These are phyloP conservation scores for Agaricus blazei DNA, from an alignment of 768 basidiomycete genomes.

Conservation along the genomic window DNA sequence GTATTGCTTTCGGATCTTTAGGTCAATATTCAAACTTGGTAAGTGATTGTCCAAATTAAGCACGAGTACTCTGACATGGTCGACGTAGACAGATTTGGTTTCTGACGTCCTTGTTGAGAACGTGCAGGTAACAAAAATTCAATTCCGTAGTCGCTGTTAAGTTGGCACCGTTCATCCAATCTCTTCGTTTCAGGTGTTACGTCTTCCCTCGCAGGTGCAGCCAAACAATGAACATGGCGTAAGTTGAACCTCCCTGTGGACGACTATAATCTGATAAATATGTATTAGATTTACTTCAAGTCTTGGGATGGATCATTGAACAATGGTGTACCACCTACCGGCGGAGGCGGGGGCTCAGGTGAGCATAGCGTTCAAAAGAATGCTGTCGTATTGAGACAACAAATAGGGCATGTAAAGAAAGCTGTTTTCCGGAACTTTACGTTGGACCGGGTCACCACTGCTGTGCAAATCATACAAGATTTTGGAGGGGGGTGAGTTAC, in stretches of 20 bases:
- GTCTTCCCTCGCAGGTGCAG: slow-evolving; percentile 42
- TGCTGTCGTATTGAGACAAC: neutral
- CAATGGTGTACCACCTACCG: slow-evolving; percentile 48
- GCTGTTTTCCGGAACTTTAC: slow-evolving; percentile 36
- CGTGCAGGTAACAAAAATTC: slow-evolving; percentile 26
- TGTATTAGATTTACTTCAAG: slow-evolving; percentile 47
- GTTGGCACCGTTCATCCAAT: neutral
- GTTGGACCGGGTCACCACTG: slow-evolving; percentile 41
- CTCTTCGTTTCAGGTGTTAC: slow-evolving; percentile 31
- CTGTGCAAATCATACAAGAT: slow-evolving; percentile 47
- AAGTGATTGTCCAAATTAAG: slow-evolving; percentile 5
- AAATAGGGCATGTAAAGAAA: slow-evolving; percentile 38
- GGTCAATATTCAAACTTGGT: slow-evolving; percentile 54
- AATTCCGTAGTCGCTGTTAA: neutral
- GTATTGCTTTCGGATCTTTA: slow-evolving; percentile 55
- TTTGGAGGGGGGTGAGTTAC: slow-evolving; percentile 29
- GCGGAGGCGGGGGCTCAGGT: slow-evolving; percentile 52
- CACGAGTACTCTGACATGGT: neutral
- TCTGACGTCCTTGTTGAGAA: slow-evolving; percentile 45
- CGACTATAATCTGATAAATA: neutral
- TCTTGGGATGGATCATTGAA: slow-evolving; percentile 44
- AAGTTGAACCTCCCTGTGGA: slow-evolving; percentile 8
- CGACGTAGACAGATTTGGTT: slow-evolving; percentile 46
- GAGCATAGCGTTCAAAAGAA: neutral
- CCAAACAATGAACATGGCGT: slow-evolving; percentile 55